phyloP scores from a whole-genome alignment of 495 filamentous ascomycete species.

The Aspergillus campestris region DNA sequence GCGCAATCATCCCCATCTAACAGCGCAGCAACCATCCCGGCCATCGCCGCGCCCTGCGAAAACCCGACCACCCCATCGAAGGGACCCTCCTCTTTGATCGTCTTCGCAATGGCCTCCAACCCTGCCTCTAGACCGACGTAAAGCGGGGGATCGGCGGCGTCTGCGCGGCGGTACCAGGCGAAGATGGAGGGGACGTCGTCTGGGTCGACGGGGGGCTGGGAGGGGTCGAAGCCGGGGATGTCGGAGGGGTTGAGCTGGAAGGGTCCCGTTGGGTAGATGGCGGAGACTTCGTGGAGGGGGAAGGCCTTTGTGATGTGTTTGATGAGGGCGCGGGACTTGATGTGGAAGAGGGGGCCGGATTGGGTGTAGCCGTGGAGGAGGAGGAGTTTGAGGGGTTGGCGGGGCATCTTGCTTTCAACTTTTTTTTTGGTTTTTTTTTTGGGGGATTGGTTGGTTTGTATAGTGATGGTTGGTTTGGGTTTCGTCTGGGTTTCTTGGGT shows the following conservation, averaged over 20 bases:
- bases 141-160: conserved; percentile 34
- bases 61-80: conserved; percentile 72
- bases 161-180: conserved; percentile 75
- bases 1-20: conserved; percentile 43
- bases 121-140: conserved; percentile 63
- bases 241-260: conserved; percentile 55
- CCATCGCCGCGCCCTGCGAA: conserved; percentile 59
- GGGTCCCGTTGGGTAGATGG: conserved; percentile 46
- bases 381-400: conserved; percentile 45
- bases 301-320: conserved; percentile 73
- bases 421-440: background rate
- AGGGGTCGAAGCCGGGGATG: conserved; percentile 56
- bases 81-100: conserved; percentile 50
- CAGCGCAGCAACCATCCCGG: conserved; percentile 56
- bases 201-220: conserved; percentile 8
- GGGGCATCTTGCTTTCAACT: conserved; percentile 8
- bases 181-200: conserved; percentile 52
- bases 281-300: conserved; percentile 41
- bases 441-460: background rate
- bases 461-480: no score
- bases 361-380: conserved; percentile 76
- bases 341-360: conserved; percentile 75
- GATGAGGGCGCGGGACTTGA: conserved; percentile 79
- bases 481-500: no score
- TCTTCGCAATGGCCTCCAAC: conserved; percentile 47